phyloP scores from a whole-genome alignment of 1,284 basidiomycete genomes.

The Chondrostereum purpureum region DNA sequence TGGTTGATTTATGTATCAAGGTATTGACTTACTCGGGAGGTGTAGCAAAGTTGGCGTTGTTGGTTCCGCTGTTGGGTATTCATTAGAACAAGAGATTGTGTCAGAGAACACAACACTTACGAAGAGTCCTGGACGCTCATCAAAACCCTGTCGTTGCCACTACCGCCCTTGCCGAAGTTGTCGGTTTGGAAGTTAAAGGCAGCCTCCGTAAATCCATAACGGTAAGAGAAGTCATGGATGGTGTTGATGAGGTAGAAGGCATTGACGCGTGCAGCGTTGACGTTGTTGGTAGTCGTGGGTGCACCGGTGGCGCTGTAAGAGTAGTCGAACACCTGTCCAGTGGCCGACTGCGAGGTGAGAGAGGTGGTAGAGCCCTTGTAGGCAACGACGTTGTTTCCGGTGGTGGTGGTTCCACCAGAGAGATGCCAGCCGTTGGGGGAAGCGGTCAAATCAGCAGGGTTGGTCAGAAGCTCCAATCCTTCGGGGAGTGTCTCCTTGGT shows the following conservation, averaged over 20 bases:
- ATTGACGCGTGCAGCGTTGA: constrained; percentile 53
- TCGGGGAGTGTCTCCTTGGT: constrained; percentile 23
- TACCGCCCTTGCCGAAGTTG: constrained; percentile 33
- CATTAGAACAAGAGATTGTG: constrained; percentile 37
- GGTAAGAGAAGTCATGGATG: constrained; percentile 42
- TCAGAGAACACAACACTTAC: constrained; percentile 46
- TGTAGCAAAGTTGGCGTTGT: too few species aligned
- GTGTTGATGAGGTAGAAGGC: constrained; percentile 40
- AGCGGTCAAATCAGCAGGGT: constrained; percentile 26
- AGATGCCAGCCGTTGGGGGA: constrained; percentile 14
- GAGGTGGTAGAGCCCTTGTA: too few species aligned
- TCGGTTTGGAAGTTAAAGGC: too few species aligned
- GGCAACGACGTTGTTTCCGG: constrained; percentile 30
- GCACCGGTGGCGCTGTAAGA: constrained; percentile 20
- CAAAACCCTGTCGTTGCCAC: too few species aligned
- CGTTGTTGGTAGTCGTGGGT: constrained; percentile 21
- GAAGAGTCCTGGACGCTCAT: too few species aligned
- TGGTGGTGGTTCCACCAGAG: constrained; percentile 8
- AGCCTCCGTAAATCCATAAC: too few species aligned
- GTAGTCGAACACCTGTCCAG: constrained; percentile 16
- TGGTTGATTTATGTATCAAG: too few species aligned
- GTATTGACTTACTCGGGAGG: too few species aligned
- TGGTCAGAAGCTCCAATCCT: constrained; percentile 25
- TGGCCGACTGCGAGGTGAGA: neutral
- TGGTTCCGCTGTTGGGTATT: too few species aligned